phyloP scores from a whole-genome alignment of 1,284 basidiomycete genomes.

The Austroboletus olivaceoglutinosus region DNA sequence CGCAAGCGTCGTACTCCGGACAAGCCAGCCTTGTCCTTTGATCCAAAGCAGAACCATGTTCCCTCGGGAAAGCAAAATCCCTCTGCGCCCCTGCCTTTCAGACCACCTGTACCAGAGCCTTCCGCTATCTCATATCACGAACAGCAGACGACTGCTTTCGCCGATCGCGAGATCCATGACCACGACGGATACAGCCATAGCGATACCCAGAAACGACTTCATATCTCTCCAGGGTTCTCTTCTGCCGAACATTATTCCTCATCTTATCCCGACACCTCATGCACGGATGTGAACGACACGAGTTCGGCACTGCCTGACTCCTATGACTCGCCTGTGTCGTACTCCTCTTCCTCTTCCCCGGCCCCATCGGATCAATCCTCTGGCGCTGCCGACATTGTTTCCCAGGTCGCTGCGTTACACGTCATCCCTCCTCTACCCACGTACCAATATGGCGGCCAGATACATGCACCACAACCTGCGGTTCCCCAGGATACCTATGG shows the following conservation, averaged over 20 bases:
- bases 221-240: slow-evolving; percentile 10
- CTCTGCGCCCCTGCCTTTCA: slow-evolving; percentile 7
- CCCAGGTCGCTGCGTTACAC: not conserved
- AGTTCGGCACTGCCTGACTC: slow-evolving; percentile 10
- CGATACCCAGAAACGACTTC: slow-evolving; percentile 17
- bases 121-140: slow-evolving; percentile 13
- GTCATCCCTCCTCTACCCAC: not conserved
- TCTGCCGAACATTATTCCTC: slow-evolving; percentile 5
- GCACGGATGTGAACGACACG: slow-evolving; percentile 16
- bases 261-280: slow-evolving; percentile 11
- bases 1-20: slow-evolving; percentile 24
- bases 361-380: slow-evolving; percentile 25
- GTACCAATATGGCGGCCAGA: slow-evolving; percentile 8
- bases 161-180: slow-evolving; percentile 8
- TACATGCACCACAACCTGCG: slow-evolving; percentile 6
- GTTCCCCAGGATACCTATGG: slow-evolving; percentile 17
- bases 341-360: slow-evolving; percentile 25
- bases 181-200: slow-evolving; percentile 5
- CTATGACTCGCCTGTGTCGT: slow-evolving; percentile 23
- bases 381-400: not conserved
- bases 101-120: slow-evolving; percentile 10
- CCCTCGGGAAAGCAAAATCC: slow-evolving; percentile 26
- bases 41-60: slow-evolving; percentile 16
- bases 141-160: slow-evolving; percentile 2
- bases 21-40: slow-evolving; percentile 19